phyloP scores from a whole-genome alignment of 2,329 filamentous ascomycete species.

The Aspergillus sp. region DNA sequence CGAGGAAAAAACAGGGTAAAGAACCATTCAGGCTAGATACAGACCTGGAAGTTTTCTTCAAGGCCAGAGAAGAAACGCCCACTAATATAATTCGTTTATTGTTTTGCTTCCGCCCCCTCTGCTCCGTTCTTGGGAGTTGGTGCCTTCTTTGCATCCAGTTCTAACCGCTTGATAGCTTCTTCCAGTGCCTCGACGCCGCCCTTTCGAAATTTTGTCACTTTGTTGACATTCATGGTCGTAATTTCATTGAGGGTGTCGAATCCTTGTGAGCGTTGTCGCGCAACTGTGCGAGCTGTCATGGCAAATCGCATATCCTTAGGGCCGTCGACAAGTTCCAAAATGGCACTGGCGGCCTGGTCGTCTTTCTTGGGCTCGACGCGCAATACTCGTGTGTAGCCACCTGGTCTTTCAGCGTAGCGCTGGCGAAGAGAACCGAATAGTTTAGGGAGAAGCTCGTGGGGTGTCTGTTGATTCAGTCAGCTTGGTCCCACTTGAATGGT shows the following conservation, averaged over 20 bases:
- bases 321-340: slow-evolving; percentile 92
- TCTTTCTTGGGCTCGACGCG: slow-evolving; percentile 83
- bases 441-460: slow-evolving; percentile 61
- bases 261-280: slow-evolving; percentile 50
- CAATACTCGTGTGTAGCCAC: slow-evolving; percentile 92
- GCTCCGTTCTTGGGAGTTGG: not conserved
- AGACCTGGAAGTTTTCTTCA: not conserved
- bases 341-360: slow-evolving; percentile 84
- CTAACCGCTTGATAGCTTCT: slow-evolving; percentile 53
- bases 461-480: slow-evolving; percentile 25
- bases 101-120: slow-evolving; percentile 12
- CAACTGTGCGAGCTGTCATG: slow-evolving; percentile 82
- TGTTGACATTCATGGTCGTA: slow-evolving; percentile 72
- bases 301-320: slow-evolving; percentile 91
- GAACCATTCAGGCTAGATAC: too few relatives aligned
- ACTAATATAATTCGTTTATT: not conserved
- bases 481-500: not conserved
- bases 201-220: slow-evolving; percentile 72
- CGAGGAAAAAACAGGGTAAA: slow-evolving; percentile 1
- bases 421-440: slow-evolving; percentile 77
- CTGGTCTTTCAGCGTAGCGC: slow-evolving; percentile 73
- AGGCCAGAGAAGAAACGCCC: slow-evolving; percentile 5
- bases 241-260: slow-evolving; percentile 61
- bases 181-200: slow-evolving; percentile 66
- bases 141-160: slow-evolving; percentile 35